These are phyloP conservation scores for Amauroascus niger DNA, from an alignment of 2,329 filamentous ascomycete species.

Conservation along the genomic window DNA sequence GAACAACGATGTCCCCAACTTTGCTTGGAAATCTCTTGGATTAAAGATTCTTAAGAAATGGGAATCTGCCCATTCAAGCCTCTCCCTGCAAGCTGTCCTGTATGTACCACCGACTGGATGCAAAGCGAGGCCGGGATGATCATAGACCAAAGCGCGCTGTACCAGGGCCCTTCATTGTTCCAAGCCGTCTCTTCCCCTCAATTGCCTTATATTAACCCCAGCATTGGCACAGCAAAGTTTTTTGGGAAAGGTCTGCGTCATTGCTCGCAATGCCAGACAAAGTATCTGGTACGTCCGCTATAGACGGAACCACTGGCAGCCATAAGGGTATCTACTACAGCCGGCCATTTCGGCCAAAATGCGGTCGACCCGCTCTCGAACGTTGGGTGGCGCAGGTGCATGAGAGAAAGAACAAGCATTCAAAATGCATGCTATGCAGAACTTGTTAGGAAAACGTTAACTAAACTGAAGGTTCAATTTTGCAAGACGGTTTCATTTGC, in stretches of 20 bases:
- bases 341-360: neutral
- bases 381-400: conserved; percentile 2
- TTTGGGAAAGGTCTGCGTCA: neutral
- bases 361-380: neutral
- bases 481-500: conserved; percentile 1
- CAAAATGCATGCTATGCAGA: neutral
- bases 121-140: conserved; percentile 1
- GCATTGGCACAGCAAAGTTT: neutral
- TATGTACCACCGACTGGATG: neutral
- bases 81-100: neutral
- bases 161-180: neutral
- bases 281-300: conserved; percentile 2
- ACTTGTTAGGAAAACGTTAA: neutral
- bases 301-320: neutral
- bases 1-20: neutral
- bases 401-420: neutral
- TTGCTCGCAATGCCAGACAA: neutral
- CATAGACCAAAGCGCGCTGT: neutral
- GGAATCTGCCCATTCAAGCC: neutral
- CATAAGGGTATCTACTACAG: neutral
- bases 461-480: neutral
- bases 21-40: neutral
- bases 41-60: neutral
- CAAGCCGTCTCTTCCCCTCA: neutral
- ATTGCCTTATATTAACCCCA: neutral